These are phyloP conservation scores for Epichloe bromicola DNA, from an alignment of 2,329 filamentous ascomycete species.

Conservation along the genomic window DNA sequence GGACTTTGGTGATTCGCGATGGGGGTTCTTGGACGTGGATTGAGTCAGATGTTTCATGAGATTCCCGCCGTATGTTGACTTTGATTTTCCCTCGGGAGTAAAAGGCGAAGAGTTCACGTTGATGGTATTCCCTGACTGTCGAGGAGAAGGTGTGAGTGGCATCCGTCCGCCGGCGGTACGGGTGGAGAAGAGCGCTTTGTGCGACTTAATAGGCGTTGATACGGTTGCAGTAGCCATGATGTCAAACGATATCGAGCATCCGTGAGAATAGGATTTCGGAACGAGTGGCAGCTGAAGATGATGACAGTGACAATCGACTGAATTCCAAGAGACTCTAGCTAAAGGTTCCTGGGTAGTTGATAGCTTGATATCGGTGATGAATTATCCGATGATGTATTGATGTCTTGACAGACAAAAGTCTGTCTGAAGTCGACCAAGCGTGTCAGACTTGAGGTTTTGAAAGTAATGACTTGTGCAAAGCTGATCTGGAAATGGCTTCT, in stretches of 20 bases:
- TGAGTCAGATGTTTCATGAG: slow-evolving; percentile 68
- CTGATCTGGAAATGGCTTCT: slow-evolving; percentile 21
- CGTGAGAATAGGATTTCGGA: slow-evolving; percentile 15
- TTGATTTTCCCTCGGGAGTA: slow-evolving; percentile 55
- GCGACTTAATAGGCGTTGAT: slow-evolving; percentile 89
- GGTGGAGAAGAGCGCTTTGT: slow-evolving; percentile 80
- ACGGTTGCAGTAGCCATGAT: slow-evolving; percentile 71
- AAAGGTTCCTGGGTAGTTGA: slow-evolving; percentile 43
- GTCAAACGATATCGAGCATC: slow-evolving; percentile 16
- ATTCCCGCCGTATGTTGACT: slow-evolving; percentile 72
- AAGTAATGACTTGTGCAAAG: slow-evolving; percentile 23
- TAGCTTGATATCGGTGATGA: slow-evolving; percentile 26
- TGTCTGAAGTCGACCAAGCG: slow-evolving; percentile 27
- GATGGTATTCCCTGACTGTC: slow-evolving; percentile 45
- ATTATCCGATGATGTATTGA: slow-evolving; percentile 35
- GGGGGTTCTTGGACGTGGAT: slow-evolving; percentile 49
- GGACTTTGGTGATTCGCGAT: slow-evolving; percentile 87
- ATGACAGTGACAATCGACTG: slow-evolving; percentile 28
- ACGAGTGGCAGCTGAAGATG: slow-evolving; percentile 34
- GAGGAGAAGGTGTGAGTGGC: slow-evolving; percentile 85
- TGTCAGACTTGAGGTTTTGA: slow-evolving; percentile 18
- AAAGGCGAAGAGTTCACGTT: slow-evolving; percentile 59
- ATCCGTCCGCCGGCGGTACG: slow-evolving; percentile 91
- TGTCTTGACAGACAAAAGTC: slow-evolving; percentile 27
- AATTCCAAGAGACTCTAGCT: slow-evolving; percentile 48